Evolutionary conservation across 2,329 filamentous ascomycete species (phyloP), one percentile per base, ranked within the genome.

Genomic region (Byssothecium circinans): DNA sequence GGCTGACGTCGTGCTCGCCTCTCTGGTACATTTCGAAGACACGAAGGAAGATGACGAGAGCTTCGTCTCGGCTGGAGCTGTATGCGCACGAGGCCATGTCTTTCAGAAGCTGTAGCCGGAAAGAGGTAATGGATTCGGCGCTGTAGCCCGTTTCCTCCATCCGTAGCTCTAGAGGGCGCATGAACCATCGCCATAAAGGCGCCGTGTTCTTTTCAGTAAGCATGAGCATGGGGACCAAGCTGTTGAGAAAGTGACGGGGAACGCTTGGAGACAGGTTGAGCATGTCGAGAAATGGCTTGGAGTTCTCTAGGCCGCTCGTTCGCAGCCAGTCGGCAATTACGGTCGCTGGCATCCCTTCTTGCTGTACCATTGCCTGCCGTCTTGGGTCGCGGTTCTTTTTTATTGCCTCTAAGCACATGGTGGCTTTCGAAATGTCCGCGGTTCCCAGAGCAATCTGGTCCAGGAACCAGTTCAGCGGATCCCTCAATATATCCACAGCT

Each of bases 401-500:
- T 36, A 72, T 66, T 11, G 66, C 52, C 2, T 68, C 53, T 6
- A 76, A 52, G 46, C 73, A 76, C 12, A 73, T 50, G 36, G 52
- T 52, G 4, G 74, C 74, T 23, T 73, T 71, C 6, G 60, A 49
- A 2, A 75, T 46, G 11, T 64, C 68, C 17, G 74, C 74, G 4
- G 62, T 58, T 12, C 73, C 73, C 10, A 61, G 51, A 2, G 69
- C 63, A 11, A 74, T 65, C 37, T 73, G 69, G 22, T 71, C 60
- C 30, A 74, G 58, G 27, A 78, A 73, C 56, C 75, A 68, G 11
- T 56, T 48, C 23, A 76, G 54, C 0, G 75, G 74, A 39, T 76
- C 67, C 32, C 61, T 62, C 11, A 67, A 47, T 2, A 66, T 41
- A 18, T 63, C 51, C 17, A 57, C 49, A 1, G 60, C 61, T 29